Evolutionary conservation across 1,284 basidiomycete genomes (phyloP).

Genomic region (Singerocomus inundabilis): DNA sequence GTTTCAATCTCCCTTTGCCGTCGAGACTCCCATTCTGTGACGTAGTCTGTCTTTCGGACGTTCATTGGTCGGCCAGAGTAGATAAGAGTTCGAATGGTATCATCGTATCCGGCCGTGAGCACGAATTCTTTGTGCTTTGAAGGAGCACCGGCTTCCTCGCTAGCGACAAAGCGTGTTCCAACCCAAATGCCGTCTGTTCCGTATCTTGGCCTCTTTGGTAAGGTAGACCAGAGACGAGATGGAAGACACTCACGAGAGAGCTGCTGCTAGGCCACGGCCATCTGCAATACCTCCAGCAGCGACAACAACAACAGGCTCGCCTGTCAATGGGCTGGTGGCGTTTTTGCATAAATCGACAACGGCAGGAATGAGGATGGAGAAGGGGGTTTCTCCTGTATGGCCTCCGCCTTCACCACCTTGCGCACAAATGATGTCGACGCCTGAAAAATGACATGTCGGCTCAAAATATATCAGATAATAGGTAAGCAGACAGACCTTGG

Average conservation of each 20-base stretch:
- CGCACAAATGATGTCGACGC: conserved; percentile 86
- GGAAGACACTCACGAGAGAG: conserved; percentile 57
- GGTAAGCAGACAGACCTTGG: conserved; percentile 44
- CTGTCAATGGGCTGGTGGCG: conserved; percentile 68
- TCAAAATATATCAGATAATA: background rate
- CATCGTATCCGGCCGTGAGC: conserved; percentile 66
- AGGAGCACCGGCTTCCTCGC: conserved; percentile 78
- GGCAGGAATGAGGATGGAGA: conserved; percentile 77
- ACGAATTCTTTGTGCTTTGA: conserved; percentile 76
- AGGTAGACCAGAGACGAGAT: background rate
- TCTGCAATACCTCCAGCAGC: conserved; percentile 85
- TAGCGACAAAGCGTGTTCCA: conserved; percentile 88
- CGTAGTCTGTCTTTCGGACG: conserved; percentile 76
- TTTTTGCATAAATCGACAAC: conserved; percentile 74
- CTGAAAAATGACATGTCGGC: conserved; percentile 30
- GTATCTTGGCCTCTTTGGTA: conserved; percentile 40
- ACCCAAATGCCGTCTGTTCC: conserved; percentile 88
- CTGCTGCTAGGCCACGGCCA: conserved; percentile 77
- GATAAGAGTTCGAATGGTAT: conserved; percentile 69
- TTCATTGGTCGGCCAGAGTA: conserved; percentile 85
- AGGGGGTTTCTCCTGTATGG: conserved; percentile 74
- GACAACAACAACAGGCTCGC: conserved; percentile 72
- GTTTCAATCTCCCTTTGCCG: conserved; percentile 57
- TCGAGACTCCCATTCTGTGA: conserved; percentile 65
- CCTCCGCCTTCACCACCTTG: conserved; percentile 80